Evolutionary conservation across 768 basidiomycete species (phyloP), one percentile per base, ranked within the genome.

Genomic region (Antrodiella citrinella): DNA sequence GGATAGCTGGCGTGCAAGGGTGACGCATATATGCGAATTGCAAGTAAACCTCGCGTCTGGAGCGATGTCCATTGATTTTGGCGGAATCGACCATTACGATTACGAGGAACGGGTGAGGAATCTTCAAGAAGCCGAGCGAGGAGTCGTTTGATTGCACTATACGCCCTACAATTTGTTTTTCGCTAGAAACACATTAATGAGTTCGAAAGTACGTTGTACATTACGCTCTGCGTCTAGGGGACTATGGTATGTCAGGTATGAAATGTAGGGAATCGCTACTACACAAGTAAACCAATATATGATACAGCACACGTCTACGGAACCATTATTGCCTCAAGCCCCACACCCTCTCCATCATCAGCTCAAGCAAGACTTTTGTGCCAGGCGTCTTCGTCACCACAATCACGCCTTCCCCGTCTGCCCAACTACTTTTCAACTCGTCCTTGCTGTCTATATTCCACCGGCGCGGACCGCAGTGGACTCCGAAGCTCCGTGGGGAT

Each of bases 1-100:
- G 19, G 88, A 91, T 59, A 91, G 86, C 57, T 91, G 87, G 86
- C 78, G 88, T 18, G 82, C 82, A 10, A 72, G 81, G 44, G 83
- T 74, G 1, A 69, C 80, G 20, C 84, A 86, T 59, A 76, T 90
- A 4, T 77, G 74, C 52, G 86, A 89, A 63, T 69, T 90, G 30
- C 86, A 88, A 58, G 77, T 82, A 57, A 82, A 76, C 56, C 72
- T 88, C 63, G 69, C 74, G 3, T 70, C 70, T 18, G 74, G 75
- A 15, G 75, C 73, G 5, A 74, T 89, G 74, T 79, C 71, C 51
- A 82, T 91, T 25, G 77, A 83, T 59, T 90, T 91, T 60, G 84
- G 84, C 35, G 87, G 85, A 3, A 64, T 82, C 45, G 86, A 90
- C 65, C 73, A 80, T 23, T 90, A 83, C 78, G 84, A 87, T 59